These are phyloP conservation scores for Debaryomyces singareniensis DNA, from an alignment of 1,139 yeast species.

Conservation along the genomic window DNA sequence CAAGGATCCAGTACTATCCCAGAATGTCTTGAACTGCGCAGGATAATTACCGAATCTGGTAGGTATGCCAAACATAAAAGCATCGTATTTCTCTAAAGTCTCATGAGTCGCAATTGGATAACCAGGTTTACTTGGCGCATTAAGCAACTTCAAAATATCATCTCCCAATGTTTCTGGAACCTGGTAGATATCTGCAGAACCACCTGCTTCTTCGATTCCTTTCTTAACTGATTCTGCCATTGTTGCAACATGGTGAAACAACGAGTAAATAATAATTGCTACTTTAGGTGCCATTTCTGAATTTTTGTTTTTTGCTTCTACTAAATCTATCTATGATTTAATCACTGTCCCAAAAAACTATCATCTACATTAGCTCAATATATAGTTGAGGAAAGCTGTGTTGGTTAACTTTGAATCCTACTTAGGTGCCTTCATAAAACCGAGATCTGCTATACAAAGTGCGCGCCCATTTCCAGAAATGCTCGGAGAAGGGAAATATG, in stretches of 20 bases:
- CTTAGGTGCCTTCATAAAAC: too few species aligned
- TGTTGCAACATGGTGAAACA: conserved; percentile 31
- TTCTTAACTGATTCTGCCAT: conserved; percentile 28
- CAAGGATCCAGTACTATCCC: conserved; percentile 34
- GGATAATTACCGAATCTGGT: conserved; percentile 35
- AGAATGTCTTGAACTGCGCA: conserved; percentile 33
- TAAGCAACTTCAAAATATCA: conserved; percentile 21
- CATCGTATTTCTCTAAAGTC: conserved; percentile 28
- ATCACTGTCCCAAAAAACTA: too few species aligned
- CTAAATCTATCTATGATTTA: too few species aligned
- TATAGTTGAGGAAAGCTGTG: too few species aligned
- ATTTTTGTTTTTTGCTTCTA: too few species aligned
- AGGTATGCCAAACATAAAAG: conserved; percentile 33
- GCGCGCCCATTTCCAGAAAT: too few species aligned
- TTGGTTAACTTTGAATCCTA: too few species aligned
- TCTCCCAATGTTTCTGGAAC: conserved; percentile 29
- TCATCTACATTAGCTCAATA: too few species aligned
- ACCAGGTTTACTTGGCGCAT: conserved; percentile 28
- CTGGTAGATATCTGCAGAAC: conserved; percentile 30
- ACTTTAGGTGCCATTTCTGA: conserved; percentile 23
- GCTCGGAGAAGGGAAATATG: too few species aligned
- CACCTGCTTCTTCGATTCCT: conserved; percentile 35
- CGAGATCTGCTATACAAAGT: too few species aligned
- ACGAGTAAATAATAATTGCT: conserved; percentile 33
- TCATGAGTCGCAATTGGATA: conserved; percentile 27